Conservation (phyloP, 2,329 filamentous ascomycete genomes). For the Fusarium continuum region DNA sequence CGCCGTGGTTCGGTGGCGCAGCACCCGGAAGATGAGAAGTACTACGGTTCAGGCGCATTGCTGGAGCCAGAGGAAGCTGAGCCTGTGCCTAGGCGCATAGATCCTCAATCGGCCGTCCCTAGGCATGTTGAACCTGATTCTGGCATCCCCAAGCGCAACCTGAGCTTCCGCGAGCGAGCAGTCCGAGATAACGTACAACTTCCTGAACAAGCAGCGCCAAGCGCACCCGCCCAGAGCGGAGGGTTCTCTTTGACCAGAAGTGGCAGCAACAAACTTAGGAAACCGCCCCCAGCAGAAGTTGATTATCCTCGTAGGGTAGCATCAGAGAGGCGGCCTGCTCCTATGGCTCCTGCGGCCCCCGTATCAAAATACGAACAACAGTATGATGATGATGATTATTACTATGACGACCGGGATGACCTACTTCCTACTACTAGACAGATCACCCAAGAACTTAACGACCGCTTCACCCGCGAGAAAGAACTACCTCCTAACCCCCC, state of each 20-base stretch:
- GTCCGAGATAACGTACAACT: conserved; percentile 54
- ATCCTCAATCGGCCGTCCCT: conserved; percentile 50
- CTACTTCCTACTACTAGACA: conserved; percentile 15
- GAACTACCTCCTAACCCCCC: conserved; percentile 47
- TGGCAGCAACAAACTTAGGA: conserved; percentile 68
- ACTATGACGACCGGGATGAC: conserved; percentile 32
- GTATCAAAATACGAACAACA: conserved; percentile 17
- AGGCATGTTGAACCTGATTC: conserved; percentile 54
- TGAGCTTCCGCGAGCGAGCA: conserved; percentile 69
- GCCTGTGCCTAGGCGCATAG: conserved; percentile 23
- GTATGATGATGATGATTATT: conserved; percentile 30
- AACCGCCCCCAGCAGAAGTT: conserved; percentile 64
- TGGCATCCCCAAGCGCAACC: conserved; percentile 60
- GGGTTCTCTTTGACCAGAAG: conserved; percentile 55
- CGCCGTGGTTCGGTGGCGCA: conserved; percentile 34
- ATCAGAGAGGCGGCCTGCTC: conserved; percentile 49
- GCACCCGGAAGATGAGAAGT: conserved; percentile 33
- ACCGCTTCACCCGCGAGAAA: conserved; percentile 47
- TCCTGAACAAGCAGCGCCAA: conserved; percentile 43
- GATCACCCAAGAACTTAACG: conserved; percentile 29
- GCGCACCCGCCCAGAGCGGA: conserved; percentile 43
- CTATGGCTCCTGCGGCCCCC: conserved; percentile 5
- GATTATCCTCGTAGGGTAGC: conserved; percentile 56
- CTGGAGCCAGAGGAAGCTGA: conserved; percentile 34
- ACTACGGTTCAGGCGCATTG: conserved; percentile 32